A percentile compares a stretch with the other conserved stretches of the same genome.
Conservation (phyloP, 257 asterid species). For the Osmanthus fragrans region DNA sequence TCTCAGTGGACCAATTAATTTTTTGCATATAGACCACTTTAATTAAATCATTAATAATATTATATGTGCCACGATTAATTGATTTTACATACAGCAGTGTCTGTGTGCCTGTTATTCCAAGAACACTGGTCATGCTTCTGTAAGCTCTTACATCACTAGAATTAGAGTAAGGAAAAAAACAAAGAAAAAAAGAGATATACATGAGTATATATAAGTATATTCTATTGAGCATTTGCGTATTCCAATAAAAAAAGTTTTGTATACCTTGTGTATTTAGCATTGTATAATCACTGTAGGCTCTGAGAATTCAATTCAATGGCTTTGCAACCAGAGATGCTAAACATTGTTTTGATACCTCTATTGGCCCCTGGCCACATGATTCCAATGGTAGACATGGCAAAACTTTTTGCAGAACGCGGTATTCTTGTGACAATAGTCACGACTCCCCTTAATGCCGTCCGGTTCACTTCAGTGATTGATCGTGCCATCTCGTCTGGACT, state of each 20-base stretch:
- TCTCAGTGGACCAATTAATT: no score
- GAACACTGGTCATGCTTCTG: neutral
- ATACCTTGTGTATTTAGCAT: neutral
- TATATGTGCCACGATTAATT: no score
- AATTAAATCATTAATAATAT: no score
- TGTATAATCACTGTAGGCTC: neutral
- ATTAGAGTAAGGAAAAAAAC: no score
- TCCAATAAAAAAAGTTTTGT: neutral
- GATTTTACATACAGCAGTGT: no score
- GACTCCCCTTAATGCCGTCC: slow-evolving; percentile 41
- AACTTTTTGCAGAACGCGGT: slow-evolving; percentile 31
- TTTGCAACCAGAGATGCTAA: neutral
- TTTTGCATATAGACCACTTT: no score
- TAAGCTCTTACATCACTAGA: slow-evolving; percentile 5
- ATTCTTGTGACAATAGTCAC: slow-evolving; percentile 33
- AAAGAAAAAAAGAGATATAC: neutral
- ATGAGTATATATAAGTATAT: neutral
- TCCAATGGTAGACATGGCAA: slow-evolving; percentile 59
- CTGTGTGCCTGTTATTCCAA: neutral
- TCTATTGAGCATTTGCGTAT: neutral
- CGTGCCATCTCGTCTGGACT: slow-evolving; percentile 38
- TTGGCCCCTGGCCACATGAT: slow-evolving; percentile 48
- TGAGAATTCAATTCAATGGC: neutral
- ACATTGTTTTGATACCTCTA: neutral
- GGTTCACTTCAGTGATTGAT: slow-evolving; percentile 29